phyloP scores from a whole-genome alignment of 805 yeast genomes.

The Candida multigemmis region DNA sequence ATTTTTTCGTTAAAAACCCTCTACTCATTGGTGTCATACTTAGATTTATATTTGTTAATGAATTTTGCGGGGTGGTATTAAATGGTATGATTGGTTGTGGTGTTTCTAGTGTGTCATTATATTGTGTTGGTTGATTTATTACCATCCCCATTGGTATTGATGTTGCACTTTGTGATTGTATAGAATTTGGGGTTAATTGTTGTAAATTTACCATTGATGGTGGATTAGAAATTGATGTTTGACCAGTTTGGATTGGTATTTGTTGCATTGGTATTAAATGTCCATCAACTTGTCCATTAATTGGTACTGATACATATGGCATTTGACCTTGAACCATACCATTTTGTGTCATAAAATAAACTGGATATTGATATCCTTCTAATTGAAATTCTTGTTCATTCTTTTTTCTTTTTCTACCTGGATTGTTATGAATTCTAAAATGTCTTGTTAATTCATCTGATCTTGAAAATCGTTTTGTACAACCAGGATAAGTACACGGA shows the following conservation, averaged over 20 bases:
- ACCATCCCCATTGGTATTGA: too few relatives aligned
- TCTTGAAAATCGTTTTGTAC: constrained; percentile 71
- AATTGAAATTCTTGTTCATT: constrained; percentile 15
- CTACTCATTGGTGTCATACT: too few relatives aligned
- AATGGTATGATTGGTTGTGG: too few relatives aligned
- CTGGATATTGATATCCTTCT: constrained; percentile 15
- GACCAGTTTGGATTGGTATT: constrained; percentile 1
- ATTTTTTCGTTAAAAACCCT: constrained; percentile 18
- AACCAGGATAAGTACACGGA: constrained; percentile 76
- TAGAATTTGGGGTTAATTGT: too few relatives aligned
- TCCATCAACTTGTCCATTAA: neutral
- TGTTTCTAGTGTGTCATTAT: too few relatives aligned
- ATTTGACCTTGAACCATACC: constrained; percentile 1
- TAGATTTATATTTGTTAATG: too few relatives aligned
- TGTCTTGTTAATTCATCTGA: constrained; percentile 85
- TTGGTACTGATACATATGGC: neutral
- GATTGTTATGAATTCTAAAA: constrained; percentile 67
- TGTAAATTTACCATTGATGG: too few relatives aligned
- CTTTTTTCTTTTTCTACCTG: constrained; percentile 33
- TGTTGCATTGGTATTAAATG: neutral
- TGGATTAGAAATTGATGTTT: constrained; percentile 1
- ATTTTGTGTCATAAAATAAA: constrained; percentile 21
- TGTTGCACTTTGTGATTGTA: too few relatives aligned
- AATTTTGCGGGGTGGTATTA: too few relatives aligned
- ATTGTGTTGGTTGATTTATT: too few relatives aligned